phyloP scores from a whole-genome alignment of 2,329 filamentous ascomycete genomes.

The Paecilomyces niveus region DNA sequence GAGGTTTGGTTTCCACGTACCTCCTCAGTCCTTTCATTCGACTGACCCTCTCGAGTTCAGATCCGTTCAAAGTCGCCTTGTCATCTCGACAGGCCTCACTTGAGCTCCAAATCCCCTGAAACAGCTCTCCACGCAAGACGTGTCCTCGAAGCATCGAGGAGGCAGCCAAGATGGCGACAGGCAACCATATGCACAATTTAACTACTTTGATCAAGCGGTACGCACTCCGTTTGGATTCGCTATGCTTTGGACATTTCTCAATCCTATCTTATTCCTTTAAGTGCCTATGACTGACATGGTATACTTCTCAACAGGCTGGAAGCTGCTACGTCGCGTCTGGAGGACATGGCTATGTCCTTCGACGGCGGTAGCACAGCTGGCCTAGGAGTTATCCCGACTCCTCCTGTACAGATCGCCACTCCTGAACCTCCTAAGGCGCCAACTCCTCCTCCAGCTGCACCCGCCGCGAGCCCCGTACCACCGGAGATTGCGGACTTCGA shows the following conservation, averaged over 20 bases:
- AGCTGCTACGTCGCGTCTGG: conserved; percentile 89
- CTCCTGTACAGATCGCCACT: conserved; percentile 15
- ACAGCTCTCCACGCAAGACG: conserved; percentile 2
- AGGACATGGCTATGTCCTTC: conserved; percentile 83
- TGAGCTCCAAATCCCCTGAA: conserved; percentile 40
- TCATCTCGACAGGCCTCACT: conserved; percentile 29
- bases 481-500: conserved; percentile 85
- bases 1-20: background rate
- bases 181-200: conserved; percentile 86
- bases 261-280: background rate
- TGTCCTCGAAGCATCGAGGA: conserved; percentile 8
- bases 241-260: background rate
- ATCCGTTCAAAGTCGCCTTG: background rate
- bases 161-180: conserved; percentile 53
- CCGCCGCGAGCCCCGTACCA: conserved; percentile 56
- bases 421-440: conserved; percentile 21
- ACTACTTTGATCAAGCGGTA: conserved; percentile 98
- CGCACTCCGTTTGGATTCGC: conserved; percentile 22
- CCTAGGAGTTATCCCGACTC: conserved; percentile 19
- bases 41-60: background rate
- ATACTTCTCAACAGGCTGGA: conserved; percentile 67
- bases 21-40: background rate
- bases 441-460: conserved; percentile 40
- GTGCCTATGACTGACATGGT: conserved; percentile 30
- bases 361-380: conserved; percentile 41